Percentiles rank a stretch among this genome's conserved stretches.
Conservation (phyloP, 306 rosid genomes). For the Lablab purpureus region DNA sequence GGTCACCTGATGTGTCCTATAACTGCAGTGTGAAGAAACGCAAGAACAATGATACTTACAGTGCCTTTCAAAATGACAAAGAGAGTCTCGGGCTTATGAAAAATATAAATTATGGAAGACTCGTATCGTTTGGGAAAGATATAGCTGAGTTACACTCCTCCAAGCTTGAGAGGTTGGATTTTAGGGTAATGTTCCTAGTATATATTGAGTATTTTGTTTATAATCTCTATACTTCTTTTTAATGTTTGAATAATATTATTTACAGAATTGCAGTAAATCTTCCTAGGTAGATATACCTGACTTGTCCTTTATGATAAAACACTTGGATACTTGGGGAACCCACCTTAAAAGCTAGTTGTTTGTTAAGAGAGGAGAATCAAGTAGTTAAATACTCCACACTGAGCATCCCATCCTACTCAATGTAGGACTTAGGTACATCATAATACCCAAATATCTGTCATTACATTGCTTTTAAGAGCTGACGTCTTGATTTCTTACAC, state of each 20-base stretch:
- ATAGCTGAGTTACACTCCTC: conserved; percentile 65
- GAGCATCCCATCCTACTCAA: no score
- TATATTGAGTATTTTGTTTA: conserved; percentile 27
- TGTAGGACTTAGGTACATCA: not conserved
- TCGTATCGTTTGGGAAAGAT: conserved; percentile 79
- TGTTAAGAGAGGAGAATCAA: not conserved
- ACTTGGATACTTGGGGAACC: not conserved
- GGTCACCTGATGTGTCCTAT: conserved; percentile 77
- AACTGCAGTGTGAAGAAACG: conserved; percentile 64
- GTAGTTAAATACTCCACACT: not conserved
- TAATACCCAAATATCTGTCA: not conserved
- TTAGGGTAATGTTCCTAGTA: conserved; percentile 63
- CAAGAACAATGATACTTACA: conserved; percentile 57
- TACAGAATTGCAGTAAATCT: conserved; percentile 12
- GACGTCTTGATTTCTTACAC: not conserved
- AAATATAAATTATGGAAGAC: conserved; percentile 70
- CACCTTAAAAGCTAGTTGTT: not conserved
- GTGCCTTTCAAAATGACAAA: conserved; percentile 44
- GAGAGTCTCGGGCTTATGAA: conserved; percentile 28
- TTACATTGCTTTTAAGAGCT: not conserved
- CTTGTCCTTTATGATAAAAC: conserved; percentile 2
- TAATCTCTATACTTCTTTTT: not conserved
- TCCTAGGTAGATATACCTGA: not conserved
- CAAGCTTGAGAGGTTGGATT: conserved; percentile 70
- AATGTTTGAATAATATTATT: conserved; percentile 20